These are phyloP conservation scores for Termitomyces sp. DNA, from an alignment of 768 basidiomycete species.

Conservation along the genomic window DNA sequence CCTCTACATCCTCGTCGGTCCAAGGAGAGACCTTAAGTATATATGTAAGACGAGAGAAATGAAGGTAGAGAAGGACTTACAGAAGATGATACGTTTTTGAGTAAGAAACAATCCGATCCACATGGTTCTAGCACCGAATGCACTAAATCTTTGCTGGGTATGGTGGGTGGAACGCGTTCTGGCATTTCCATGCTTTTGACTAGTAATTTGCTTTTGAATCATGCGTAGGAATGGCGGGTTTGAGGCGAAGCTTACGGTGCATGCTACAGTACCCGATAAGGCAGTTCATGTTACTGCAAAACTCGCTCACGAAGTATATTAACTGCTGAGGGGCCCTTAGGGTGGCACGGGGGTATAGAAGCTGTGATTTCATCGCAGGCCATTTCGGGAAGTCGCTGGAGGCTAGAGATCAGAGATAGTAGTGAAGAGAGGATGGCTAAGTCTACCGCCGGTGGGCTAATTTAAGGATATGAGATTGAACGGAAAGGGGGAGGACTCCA, in stretches of 20 bases:
- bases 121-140: constrained; percentile 21
- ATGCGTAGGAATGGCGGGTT: background rate
- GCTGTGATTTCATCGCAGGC: constrained; percentile 14
- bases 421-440: background rate
- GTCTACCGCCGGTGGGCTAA: constrained; percentile 14
- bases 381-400: constrained; percentile 30
- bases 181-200: constrained; percentile 27
- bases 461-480: constrained; percentile 28
- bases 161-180: constrained; percentile 16
- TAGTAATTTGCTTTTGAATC: constrained; percentile 7
- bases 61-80: constrained; percentile 7
- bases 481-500: constrained; percentile 36
- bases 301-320: constrained; percentile 32
- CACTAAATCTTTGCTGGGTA: constrained; percentile 17
- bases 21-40: constrained; percentile 30
- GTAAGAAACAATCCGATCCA: constrained; percentile 29
- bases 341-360: constrained; percentile 7
- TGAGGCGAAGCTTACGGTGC: constrained; percentile 36
- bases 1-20: constrained; percentile 33
- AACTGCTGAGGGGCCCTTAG: constrained; percentile 20
- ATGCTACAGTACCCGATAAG: constrained; percentile 43
- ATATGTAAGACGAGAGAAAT: background rate
- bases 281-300: constrained; percentile 54
- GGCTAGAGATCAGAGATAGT: background rate
- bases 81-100: constrained; percentile 9